Base-by-base conservation (phyloP, 2,329 filamentous ascomycete genomes). In the Xylariaceae sp. region DNA sequence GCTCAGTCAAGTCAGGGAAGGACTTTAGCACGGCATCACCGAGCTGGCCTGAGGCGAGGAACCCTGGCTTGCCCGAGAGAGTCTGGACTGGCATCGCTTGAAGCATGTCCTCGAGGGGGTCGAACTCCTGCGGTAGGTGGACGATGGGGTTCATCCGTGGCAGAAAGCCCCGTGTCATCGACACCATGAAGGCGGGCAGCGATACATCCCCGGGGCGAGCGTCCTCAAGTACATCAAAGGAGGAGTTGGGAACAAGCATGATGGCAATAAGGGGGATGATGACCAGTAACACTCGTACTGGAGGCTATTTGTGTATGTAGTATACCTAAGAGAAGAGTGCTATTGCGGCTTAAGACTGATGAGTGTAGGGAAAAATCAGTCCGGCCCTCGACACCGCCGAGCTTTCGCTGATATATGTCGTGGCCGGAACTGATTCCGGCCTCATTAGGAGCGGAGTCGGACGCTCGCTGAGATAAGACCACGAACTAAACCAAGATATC, bases 161-260 rank as follows among this genome's bases (percentile, higher is more conserved):
- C 26, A 91, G 72, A 63, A 89, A 91, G 38, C 86, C 86, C 43
- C 84, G 73, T 3, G 79, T 77, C 17, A 80, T 87, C 34, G 85
- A 88, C 30, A 89, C 85, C 79, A 88, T 87, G 70, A 90, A 90
- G 53, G 85, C 79, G 4, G 82, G 82, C 19, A 87, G 69, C 33
- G 79, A 74, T 41, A 60, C 74, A 62, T 87, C 80, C 45, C 80
- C 64, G 1, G 81, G 79, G 59, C 65, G 71, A 44, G 79, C 75
- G 65, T 85, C 82, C 42, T 72, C 66, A 33, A 87, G 71, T 64
- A 87, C 76, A 41, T 72, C 65, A 61, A 87, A 86, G 43, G 61
- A 57, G 7, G 55, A 54, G 17, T 55, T 52, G 11, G 54, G 54
- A 37, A 56, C 47, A 17, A 57, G 37, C 52, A 57, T 58, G 16